These are phyloP conservation scores for Clavispora santaluciae DNA, from an alignment of 805 yeast genomes.

Conservation along the genomic window DNA sequence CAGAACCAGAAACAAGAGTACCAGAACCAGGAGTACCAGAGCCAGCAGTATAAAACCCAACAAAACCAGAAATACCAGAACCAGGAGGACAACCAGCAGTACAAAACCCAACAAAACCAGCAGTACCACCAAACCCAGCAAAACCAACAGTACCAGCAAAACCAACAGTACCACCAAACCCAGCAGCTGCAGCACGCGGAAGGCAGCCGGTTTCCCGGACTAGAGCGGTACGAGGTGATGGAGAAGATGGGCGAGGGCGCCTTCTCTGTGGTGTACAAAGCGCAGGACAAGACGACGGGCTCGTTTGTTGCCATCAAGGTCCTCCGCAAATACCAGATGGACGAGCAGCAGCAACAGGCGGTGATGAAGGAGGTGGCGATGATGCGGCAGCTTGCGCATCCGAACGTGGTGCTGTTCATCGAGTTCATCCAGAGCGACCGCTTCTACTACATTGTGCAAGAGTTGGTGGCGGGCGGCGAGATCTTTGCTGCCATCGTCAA, in stretches of 20 bases:
- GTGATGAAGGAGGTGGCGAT: slow-evolving; percentile 69
- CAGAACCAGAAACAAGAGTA: no score
- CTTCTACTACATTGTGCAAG: slow-evolving; percentile 61
- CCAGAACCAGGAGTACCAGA: no score
- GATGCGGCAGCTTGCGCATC: slow-evolving; percentile 60
- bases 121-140: not conserved
- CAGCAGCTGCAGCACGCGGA: not conserved
- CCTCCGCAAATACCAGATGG: slow-evolving; percentile 57
- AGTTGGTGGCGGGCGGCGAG: slow-evolving; percentile 74
- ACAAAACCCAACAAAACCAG: not conserved
- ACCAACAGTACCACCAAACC: no score
- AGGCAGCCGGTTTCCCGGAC: slow-evolving; percentile 6
- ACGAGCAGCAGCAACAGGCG: slow-evolving; percentile 47
- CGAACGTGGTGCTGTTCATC: slow-evolving; percentile 54
- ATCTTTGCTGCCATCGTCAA: slow-evolving; percentile 75
- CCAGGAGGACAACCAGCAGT: not conserved
- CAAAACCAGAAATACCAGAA: not conserved
- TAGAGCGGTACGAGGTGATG: slow-evolving; percentile 24
- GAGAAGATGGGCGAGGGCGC: slow-evolving; percentile 76
- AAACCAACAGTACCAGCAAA: not conserved
- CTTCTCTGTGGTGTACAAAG: slow-evolving; percentile 79
- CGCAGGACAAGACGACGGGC: slow-evolving; percentile 44
- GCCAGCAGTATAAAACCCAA: no score
- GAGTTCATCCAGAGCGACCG: slow-evolving; percentile 48
- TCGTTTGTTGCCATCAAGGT: slow-evolving; percentile 66